Evolutionary conservation across 495 filamentous ascomycete species (phyloP).

Genomic region (Xylaria curta): DNA sequence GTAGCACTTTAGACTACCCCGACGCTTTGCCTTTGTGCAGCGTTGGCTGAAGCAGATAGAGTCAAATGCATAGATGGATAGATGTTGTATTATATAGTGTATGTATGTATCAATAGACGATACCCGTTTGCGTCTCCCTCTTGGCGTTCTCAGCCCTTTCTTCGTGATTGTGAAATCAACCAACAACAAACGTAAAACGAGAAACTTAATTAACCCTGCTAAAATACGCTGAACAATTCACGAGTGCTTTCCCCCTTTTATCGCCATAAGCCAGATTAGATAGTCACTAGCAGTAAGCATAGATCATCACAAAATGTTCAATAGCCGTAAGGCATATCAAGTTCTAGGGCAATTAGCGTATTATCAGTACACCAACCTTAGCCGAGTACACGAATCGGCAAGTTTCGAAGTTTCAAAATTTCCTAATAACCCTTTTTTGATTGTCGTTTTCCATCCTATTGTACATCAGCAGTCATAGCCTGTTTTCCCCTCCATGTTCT

Average conservation of each 20-base stretch:
- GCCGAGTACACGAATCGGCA: not conserved
- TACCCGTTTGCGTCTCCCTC: slow-evolving; percentile 20
- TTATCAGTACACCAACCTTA: not conserved
- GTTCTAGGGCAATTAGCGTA: not conserved
- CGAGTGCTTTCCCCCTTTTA: not conserved
- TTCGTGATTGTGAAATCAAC: not conserved
- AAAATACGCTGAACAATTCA: not conserved
- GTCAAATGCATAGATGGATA: slow-evolving; percentile 27
- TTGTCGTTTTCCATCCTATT: not conserved
- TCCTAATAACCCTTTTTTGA: not conserved
- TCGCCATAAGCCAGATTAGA: not conserved
- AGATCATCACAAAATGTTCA: not conserved
- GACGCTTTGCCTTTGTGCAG: not conserved
- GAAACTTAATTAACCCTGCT: not conserved
- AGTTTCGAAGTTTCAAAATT: not conserved
- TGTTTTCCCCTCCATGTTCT: not conserved
- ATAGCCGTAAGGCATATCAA: not conserved
- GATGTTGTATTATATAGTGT: slow-evolving; percentile 2
- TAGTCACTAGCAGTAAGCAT: not conserved
- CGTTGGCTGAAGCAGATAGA: not conserved
- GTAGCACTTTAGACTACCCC: not conserved
- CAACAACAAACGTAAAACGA: not conserved
- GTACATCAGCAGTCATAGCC: not conserved
- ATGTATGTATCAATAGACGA: slow-evolving; percentile 21
- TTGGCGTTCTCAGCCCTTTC: no score